Percentiles rank a stretch among this genome's conserved stretches.
phyloP scores from a whole-genome alignment of 768 basidiomycete genomes.

The Fibroporia radiculosa region DNA sequence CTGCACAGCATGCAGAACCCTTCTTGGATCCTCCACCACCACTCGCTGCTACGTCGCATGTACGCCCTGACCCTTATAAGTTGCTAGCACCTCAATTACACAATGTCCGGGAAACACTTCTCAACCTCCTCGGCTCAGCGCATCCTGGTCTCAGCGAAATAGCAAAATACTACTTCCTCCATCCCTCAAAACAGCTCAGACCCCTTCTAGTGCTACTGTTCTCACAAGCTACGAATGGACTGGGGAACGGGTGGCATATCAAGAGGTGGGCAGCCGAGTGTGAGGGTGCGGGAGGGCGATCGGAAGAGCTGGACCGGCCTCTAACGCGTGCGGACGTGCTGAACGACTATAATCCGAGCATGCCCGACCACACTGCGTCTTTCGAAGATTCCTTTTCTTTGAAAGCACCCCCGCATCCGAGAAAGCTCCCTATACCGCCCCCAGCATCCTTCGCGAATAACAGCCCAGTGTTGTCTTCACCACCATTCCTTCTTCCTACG shows the following conservation, averaged over 20 bases:
- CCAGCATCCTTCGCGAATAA: slow-evolving; percentile 12
- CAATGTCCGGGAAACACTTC: slow-evolving; percentile 61
- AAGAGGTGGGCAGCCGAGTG: slow-evolving; percentile 53
- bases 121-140: slow-evolving; percentile 77
- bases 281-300: slow-evolving; percentile 45
- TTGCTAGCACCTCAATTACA: slow-evolving; percentile 70
- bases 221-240: slow-evolving; percentile 87
- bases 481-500: slow-evolving; percentile 60
- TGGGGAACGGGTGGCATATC: slow-evolving; percentile 56
- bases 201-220: slow-evolving; percentile 87
- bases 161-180: slow-evolving; percentile 87
- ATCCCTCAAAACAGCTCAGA: slow-evolving; percentile 85
- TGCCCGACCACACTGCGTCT: slow-evolving; percentile 70
- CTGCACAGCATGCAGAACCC: slow-evolving; percentile 21
- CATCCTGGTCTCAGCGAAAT: slow-evolving; percentile 84
- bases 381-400: slow-evolving; percentile 47
- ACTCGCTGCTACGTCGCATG: background rate
- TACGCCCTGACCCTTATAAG: slow-evolving; percentile 53
- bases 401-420: slow-evolving; percentile 28
- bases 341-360: slow-evolving; percentile 85
- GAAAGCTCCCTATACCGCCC: slow-evolving; percentile 26
- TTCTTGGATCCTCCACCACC: slow-evolving; percentile 10
- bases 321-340: slow-evolving; percentile 74
- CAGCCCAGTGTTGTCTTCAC: slow-evolving; percentile 25
- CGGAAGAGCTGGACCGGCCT: slow-evolving; percentile 69